These are phyloP conservation scores for Cylindrotheca fusiformis DNA, from an alignment of 108 stramenopile genomes.

Conservation along the genomic window DNA sequence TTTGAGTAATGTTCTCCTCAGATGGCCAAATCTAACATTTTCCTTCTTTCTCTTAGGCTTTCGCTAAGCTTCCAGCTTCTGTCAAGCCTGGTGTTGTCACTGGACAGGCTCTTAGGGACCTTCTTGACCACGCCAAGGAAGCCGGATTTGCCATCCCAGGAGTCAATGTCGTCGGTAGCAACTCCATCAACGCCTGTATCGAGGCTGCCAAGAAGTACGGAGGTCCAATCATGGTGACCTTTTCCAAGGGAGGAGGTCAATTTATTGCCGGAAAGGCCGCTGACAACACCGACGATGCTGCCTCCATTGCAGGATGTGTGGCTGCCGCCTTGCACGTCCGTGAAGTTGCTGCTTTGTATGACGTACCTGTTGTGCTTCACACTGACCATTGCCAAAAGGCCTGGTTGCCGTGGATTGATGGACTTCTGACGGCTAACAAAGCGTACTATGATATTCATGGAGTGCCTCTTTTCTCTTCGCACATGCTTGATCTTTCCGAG, in stretches of 20 bases:
- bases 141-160: slow-evolving; percentile 93
- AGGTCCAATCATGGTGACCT: slow-evolving; percentile 89
- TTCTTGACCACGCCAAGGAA: slow-evolving; percentile 82
- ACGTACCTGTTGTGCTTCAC: slow-evolving; percentile 94
- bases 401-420: slow-evolving; percentile 96
- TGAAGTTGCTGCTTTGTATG: slow-evolving; percentile 92
- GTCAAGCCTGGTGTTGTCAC: slow-evolving; percentile 92
- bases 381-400: slow-evolving; percentile 96
- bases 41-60: slow-evolving; percentile 41
- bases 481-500: slow-evolving; percentile 98
- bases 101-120: slow-evolving; percentile 82
- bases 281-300: slow-evolving; percentile 78
- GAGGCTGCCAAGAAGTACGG: slow-evolving; percentile 92
- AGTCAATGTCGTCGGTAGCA: slow-evolving; percentile 90
- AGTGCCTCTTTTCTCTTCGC: slow-evolving; percentile 90
- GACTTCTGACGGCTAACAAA: slow-evolving; percentile 86
- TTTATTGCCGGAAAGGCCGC: slow-evolving; percentile 93
- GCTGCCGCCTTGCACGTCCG: slow-evolving; percentile 94
- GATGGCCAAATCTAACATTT: not conserved
- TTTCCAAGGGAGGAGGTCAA: slow-evolving; percentile 94
- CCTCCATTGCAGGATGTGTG: slow-evolving; percentile 90
- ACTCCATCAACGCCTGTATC: slow-evolving; percentile 93
- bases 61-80: slow-evolving; percentile 85
- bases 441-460: slow-evolving; percentile 86
- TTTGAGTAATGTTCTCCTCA: not conserved